Evolutionary conservation across 441 rosid genomes (phyloP).

Genomic region (Aquilaria agallochum): DNA sequence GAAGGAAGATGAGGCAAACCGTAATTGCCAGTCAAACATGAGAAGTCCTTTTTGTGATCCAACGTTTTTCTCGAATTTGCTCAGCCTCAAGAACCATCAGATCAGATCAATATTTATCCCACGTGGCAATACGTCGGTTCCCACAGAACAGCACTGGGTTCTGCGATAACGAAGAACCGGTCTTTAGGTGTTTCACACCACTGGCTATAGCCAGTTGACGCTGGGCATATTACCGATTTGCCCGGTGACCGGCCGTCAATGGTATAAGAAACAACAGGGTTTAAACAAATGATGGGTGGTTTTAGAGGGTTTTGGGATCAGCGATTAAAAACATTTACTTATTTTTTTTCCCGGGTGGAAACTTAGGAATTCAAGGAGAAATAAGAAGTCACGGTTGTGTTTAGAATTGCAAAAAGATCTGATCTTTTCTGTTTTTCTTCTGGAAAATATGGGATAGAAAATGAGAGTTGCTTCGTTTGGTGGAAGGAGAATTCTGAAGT

Average conservation of each 20-base stretch:
- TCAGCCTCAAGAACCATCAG: conserved; percentile 23
- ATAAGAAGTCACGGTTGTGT: conserved; percentile 15
- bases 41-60: conserved; percentile 20
- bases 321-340: neutral
- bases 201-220: conserved; percentile 36
- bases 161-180: conserved; percentile 42
- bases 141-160: too few relatives aligned
- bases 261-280: conserved; percentile 47
- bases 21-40: too few relatives aligned
- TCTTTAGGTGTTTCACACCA: conserved; percentile 29
- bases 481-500: conserved; percentile 8
- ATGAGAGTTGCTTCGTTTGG: conserved; percentile 17
- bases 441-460: conserved; percentile 39
- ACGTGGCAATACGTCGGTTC: too few relatives aligned
- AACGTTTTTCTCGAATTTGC: conserved; percentile 39
- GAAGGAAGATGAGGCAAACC: too few relatives aligned
- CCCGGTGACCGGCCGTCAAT: conserved; percentile 39
- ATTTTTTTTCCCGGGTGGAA: too few relatives aligned
- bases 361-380: neutral
- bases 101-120: too few relatives aligned
- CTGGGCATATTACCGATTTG: conserved; percentile 27
- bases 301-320: conserved; percentile 74
- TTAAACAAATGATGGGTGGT: conserved; percentile 47
- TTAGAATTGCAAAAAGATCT: conserved; percentile 8
- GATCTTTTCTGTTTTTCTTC: conserved; percentile 4